Evolutionary conservation across 345 rosid species (phyloP).

Genomic region (Acer negundo): DNA sequence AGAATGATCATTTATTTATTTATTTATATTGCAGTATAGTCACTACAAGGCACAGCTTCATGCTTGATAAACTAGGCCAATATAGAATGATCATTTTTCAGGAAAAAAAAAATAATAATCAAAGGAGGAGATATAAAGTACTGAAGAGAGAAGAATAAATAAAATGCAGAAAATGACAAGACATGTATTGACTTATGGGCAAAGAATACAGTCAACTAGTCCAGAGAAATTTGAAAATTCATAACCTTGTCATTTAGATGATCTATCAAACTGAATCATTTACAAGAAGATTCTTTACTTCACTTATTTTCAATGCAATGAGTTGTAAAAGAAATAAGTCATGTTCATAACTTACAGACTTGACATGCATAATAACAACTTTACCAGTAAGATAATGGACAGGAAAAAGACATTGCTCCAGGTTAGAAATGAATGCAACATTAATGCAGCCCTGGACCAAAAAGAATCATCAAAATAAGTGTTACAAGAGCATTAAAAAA

Average conservation of each 20-base stretch:
- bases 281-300: slow-evolving; percentile 7
- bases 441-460: slow-evolving; percentile 11
- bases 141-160: not conserved
- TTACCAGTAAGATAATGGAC: slow-evolving; percentile 1
- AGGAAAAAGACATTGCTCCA: slow-evolving; percentile 16
- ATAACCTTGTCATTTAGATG: not conserved
- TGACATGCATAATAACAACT: slow-evolving; percentile 15
- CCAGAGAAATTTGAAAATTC: slow-evolving; percentile 11
- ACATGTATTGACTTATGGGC: not conserved
- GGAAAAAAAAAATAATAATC: not conserved
- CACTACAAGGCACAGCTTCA: not conserved
- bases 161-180: not conserved
- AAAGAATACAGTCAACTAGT: slow-evolving; percentile 7
- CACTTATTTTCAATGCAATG: slow-evolving; percentile 11
- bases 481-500: not conserved
- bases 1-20: too few species aligned
- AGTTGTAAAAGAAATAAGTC: slow-evolving; percentile 4
- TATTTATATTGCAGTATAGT: not conserved
- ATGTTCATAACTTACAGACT: slow-evolving; percentile 17
- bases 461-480: slow-evolving; percentile 8
- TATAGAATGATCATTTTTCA: not conserved
- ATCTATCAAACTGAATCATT: slow-evolving; percentile 20
- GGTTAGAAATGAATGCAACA: slow-evolving; percentile 13
- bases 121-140: not conserved
- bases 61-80: not conserved